Percentiles rank a stretch among this genome's conserved stretches.
These are phyloP conservation scores for Candida yuanshanica DNA, from an alignment of 805 yeast species.

Conservation along the genomic window DNA sequence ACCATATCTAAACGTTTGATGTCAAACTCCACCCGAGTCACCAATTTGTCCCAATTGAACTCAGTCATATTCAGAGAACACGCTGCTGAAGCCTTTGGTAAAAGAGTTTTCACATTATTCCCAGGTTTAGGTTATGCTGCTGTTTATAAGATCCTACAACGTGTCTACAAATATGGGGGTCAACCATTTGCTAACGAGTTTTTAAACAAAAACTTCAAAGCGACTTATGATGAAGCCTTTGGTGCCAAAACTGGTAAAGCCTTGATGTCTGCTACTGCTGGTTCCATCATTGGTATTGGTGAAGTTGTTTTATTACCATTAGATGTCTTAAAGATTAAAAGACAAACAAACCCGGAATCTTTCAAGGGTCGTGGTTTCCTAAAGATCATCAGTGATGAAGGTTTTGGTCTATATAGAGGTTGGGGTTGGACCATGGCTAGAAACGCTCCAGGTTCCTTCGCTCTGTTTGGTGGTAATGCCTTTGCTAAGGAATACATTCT, in stretches of 20 bases:
- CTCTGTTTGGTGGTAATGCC: slow-evolving; percentile 97
- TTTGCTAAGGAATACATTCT: slow-evolving; percentile 95
- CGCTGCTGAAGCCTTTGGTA: slow-evolving; percentile 63
- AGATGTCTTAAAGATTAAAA: slow-evolving; percentile 94
- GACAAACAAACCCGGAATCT: slow-evolving; percentile 99
- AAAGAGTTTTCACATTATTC: slow-evolving; percentile 76
- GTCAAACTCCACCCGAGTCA: slow-evolving; percentile 71
- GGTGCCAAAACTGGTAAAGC: slow-evolving; percentile 97
- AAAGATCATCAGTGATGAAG: slow-evolving; percentile 83
- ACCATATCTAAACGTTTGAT: slow-evolving; percentile 93
- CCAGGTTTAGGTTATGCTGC: slow-evolving; percentile 99
- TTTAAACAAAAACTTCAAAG: slow-evolving; percentile 66
- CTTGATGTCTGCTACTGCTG: slow-evolving; percentile 94
- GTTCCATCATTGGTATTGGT: slow-evolving; percentile 95
- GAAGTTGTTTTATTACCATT: slow-evolving; percentile 93
- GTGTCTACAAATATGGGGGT: slow-evolving; percentile 98
- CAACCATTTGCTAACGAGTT: slow-evolving; percentile 98
- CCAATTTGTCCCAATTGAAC: slow-evolving; percentile 64
- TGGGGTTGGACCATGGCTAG: slow-evolving; percentile 99
- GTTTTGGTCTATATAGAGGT: slow-evolving; percentile 90
- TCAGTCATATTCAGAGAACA: slow-evolving; percentile 80
- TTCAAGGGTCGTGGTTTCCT: slow-evolving; percentile 96
- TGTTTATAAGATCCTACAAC: slow-evolving; percentile 89
- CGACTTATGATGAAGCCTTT: slow-evolving; percentile 65
- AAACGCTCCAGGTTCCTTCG: slow-evolving; percentile 98